Evolutionary conservation across 495 filamentous ascomycete genomes (phyloP).

Genomic region (Wilcoxina mikolae): DNA sequence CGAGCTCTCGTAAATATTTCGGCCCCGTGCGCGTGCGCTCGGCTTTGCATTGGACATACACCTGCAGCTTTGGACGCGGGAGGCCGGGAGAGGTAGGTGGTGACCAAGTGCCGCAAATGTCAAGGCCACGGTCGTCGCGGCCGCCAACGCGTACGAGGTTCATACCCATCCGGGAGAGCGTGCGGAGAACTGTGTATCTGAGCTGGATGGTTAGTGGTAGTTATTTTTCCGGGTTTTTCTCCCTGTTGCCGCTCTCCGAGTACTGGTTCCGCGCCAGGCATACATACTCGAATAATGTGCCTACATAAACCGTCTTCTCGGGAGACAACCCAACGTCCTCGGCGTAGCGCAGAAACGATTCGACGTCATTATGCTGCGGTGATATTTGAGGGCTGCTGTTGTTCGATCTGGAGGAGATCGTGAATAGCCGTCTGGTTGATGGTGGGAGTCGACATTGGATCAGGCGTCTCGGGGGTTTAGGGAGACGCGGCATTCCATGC

Average conservation of each 20-base stretch:
- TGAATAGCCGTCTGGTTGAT: neutral
- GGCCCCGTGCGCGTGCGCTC: slow-evolving; percentile 39
- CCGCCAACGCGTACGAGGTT: slow-evolving; percentile 58
- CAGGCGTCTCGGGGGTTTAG: no score
- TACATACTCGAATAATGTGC: slow-evolving; percentile 45
- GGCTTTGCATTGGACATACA: slow-evolving; percentile 75
- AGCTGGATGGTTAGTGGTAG: slow-evolving; percentile 26
- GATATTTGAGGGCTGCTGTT: neutral
- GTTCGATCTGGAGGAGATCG: neutral
- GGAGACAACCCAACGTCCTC: slow-evolving; percentile 38
- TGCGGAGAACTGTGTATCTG: slow-evolving; percentile 58
- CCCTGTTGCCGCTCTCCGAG: no score
- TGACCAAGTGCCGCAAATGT: slow-evolving; percentile 69
- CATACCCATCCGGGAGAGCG: slow-evolving; percentile 50
- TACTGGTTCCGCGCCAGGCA: no score
- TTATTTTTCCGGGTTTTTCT: no score
- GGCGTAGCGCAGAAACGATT: slow-evolving; percentile 60
- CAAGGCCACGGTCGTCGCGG: slow-evolving; percentile 61
- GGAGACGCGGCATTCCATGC: no score
- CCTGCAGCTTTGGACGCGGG: slow-evolving; percentile 35
- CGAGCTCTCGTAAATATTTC: slow-evolving; percentile 64
- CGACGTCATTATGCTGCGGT: slow-evolving; percentile 46
- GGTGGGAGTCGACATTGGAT: no score
- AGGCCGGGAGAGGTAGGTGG: slow-evolving; percentile 35
- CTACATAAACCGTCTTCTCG: slow-evolving; percentile 42